phyloP scores from a whole-genome alignment of 1,284 basidiomycete genomes.

The Vanrija humicola region DNA sequence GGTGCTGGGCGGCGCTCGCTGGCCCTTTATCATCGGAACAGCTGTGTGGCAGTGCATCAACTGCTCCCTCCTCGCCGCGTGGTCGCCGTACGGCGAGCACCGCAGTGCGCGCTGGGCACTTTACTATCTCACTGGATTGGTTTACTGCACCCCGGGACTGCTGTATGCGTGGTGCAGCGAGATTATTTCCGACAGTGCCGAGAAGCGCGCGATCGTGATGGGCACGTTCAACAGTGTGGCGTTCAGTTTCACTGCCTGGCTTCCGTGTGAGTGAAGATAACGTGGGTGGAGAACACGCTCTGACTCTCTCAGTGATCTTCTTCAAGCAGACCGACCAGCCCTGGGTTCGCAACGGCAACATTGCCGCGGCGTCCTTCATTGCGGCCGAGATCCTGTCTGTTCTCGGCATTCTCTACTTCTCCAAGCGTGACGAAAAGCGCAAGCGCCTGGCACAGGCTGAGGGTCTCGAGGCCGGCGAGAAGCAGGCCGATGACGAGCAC shows the following conservation, averaged over 20 bases:
- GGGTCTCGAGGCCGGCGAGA: too few species aligned
- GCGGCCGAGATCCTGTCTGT: constrained; percentile 5
- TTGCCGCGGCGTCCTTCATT: constrained; percentile 19
- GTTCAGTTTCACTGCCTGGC: constrained; percentile 27
- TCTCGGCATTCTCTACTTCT: constrained; percentile 11
- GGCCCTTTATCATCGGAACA: not conserved
- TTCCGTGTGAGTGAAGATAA: constrained; percentile 12
- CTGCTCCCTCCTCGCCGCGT: constrained; percentile 15
- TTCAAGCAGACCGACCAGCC: constrained; percentile 31
- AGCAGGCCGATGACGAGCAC: too few species aligned
- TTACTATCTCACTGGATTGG: constrained; percentile 22
- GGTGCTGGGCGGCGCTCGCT: not conserved
- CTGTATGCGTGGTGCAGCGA: constrained; percentile 26
- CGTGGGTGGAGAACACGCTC: not conserved
- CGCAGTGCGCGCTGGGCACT: constrained; percentile 16
- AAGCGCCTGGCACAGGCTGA: too few species aligned
- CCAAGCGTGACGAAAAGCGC: constrained; percentile 5
- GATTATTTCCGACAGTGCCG: constrained; percentile 18
- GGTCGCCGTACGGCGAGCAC: constrained; percentile 15
- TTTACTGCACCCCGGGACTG: constrained; percentile 21
- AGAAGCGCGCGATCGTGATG: constrained; percentile 24
- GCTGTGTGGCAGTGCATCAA: constrained; percentile 9
- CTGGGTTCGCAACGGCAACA: constrained; percentile 21
- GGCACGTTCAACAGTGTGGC: constrained; percentile 24
- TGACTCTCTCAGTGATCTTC: constrained; percentile 11